phyloP scores from a whole-genome alignment of 768 basidiomycete genomes.

The Lactifluus volemus region DNA sequence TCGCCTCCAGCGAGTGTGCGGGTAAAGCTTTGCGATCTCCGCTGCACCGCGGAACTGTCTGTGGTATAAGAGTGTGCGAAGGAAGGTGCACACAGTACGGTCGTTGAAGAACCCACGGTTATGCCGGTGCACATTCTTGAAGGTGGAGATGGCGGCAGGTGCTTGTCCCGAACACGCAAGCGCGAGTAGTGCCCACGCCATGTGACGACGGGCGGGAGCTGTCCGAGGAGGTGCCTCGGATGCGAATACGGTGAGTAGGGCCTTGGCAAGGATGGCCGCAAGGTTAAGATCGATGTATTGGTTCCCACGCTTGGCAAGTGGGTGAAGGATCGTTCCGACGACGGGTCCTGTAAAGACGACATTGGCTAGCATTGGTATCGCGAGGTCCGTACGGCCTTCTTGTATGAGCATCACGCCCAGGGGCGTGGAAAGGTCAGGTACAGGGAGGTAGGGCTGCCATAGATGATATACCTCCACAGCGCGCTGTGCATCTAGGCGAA shows the following conservation, averaged over 20 bases:
- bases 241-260: conserved; percentile 31
- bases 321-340: conserved; percentile 28
- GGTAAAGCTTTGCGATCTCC: conserved; percentile 19
- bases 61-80: conserved; percentile 33
- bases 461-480: conserved; percentile 9
- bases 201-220: conserved; percentile 28
- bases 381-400: conserved; percentile 15
- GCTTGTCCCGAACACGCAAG: conserved; percentile 32
- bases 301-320: conserved; percentile 8
- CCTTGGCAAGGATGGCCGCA: conserved; percentile 9
- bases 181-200: conserved; percentile 33
- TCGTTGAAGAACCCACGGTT: conserved; percentile 34
- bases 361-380: conserved; percentile 8
- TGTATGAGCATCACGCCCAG: conserved; percentile 10
- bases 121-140: conserved; percentile 31
- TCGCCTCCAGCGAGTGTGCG: conserved; percentile 26
- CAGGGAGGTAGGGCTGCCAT: conserved; percentile 14
- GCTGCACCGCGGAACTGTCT: conserved; percentile 33
- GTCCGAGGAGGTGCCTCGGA: conserved; percentile 30
- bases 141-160: conserved; percentile 29
- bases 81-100: conserved; percentile 29
- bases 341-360: conserved; percentile 3
- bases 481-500: conserved; percentile 8
- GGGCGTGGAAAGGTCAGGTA: conserved; percentile 7
- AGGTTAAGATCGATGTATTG: conserved; percentile 13